Base-by-base conservation (phyloP, 2,329 filamentous ascomycete genomes). In the Fusarium vanettenii region DNA sequence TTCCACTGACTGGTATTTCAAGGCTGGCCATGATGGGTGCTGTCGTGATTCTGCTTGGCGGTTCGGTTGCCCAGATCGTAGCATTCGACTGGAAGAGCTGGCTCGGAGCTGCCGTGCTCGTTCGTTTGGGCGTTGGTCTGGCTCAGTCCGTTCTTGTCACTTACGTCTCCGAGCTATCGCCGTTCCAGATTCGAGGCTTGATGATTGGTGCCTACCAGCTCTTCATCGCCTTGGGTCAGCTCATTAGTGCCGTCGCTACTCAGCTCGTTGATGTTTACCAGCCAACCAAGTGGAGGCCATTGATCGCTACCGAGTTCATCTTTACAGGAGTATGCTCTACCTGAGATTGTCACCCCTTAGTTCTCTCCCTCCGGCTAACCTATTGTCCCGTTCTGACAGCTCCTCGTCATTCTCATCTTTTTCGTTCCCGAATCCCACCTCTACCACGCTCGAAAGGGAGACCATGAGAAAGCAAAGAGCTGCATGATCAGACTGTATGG, bases 151-250 rank as follows among this genome's bases (percentile, higher is more conserved):
- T 67, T n/a, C 67, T 69, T 14, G 33, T 69, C 16, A 67, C 64
- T 9, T 69, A 69, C 5, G 67, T 69, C n/a, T 69, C 67, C 3
- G 67, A 67, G 29, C 45, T 69, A 4, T 43, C 67, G 18, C 67
- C 67, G n/a, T 69, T 69, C 45, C 64, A 69, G 57, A 69, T 69
- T 20, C 67, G 64, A 33, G 67, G 67, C 16, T 41, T 69, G 7
- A 69, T 69, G 67, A 69, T 69, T 18, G 67, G 67, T 20, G 67
- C 64, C 4, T 69, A 69, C 27, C 67, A 69, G 8, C 64, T 69
- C 7, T 67, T 45, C 29, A 57, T 65, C 29, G 62, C 62, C 18
- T 2, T 65, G 10, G 62, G 62, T 1, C 62, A 65, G 6, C 62
- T 65, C 29, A 59, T 65, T 20, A 59, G 62, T 22, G 62, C 62